Base-by-base conservation (phyloP, 345 rosid species). In the Eucalyptus regnans region DNA sequence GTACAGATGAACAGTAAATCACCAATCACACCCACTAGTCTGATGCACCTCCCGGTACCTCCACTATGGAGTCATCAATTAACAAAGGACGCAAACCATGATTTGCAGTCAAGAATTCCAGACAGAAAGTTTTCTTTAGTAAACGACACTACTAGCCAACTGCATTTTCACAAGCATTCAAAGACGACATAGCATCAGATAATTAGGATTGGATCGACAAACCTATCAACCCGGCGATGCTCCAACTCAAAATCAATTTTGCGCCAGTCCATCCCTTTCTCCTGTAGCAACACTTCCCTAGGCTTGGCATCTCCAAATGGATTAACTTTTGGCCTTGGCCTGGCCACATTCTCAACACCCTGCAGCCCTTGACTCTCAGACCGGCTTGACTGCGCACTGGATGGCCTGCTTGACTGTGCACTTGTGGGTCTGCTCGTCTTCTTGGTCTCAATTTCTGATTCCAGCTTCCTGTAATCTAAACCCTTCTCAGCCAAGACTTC, bases 291-390 rank as follows among this genome's bases (percentile, higher is more conserved):
- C 71, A 98, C 95, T 90, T 98, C 99, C 88, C 99, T 91, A 60
- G 99, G 99, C 90, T 96, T 98, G 52, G 99, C 99, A 86, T 96
- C 96, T 18, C 99, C 99, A 91, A 98, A 98, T 3, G 99, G 99
- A 94, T 98, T 97, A 88, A 95, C 94, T 92, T 94, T 98, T 6
- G 97, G 96, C 92, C 94, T 94, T 8, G 98, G 96, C 91, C 93
- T 97, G 86, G 87, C 92, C 91, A 91, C 93, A 92, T 91, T 96
- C 90, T 95, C 98, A 50, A 88, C 88, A 66, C 93, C 94, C 88
- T 93, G 83, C 27, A 76, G 83, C 46, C 48, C 83, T 20, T 18
- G 97, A 90, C 94, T 94, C 93, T 97, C 99, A 37, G 99, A 97
- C 96, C 95, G 92, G 56, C 88, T 91, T 5, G 99, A 96, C 27